Base-by-base conservation (phyloP, 1,139 yeast genomes). In the Hyphopichia khmerensis region DNA sequence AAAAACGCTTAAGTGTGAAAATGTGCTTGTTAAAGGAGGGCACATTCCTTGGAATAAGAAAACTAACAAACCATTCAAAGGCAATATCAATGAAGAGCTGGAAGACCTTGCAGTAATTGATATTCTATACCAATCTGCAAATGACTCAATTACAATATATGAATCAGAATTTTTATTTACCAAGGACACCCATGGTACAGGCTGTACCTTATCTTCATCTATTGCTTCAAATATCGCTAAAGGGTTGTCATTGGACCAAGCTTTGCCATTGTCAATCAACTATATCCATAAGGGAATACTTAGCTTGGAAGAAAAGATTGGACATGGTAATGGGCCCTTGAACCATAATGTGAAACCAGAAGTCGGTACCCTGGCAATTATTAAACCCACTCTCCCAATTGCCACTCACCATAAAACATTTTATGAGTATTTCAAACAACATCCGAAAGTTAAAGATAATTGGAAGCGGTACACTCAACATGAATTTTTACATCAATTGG, bases 131-230 rank as follows among this genome's bases (percentile, higher is more conserved):
- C 73, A 79, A 45, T 72, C 79, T 2, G 48, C 57, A 2, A 51
- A 55, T 0, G 71, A 67, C 4, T 52, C 56, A 1, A 61, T 70
- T 35, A 67, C 73, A 2, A 58, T 79, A 1, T 80, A 77, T 56
- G 70, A 72, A 47, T 80, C 90, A 8, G 60, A 59, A 2, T 78
- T 60, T 50, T 61, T 82, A 16, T 60, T 65, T 3, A 72, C 88
- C 1, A 57, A 64, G 3, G 79, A 82, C 53, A 82, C 90, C 0
- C 97, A 90, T 59, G 97, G 97, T 9, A 88, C 96, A 1, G 97
- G 97, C 0, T 90, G 97, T 60, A 87, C 96, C 0, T 68, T 90
- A 40, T 82, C 96, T 0, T 83, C 96, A 1, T 76, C 96, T 1
- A 84, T 90, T 51, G 84, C 95, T 0, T 81, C 95, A 1, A 82